These are phyloP conservation scores for Asterophora lycoperdoides DNA, from an alignment of 768 basidiomycete species.

Conservation along the genomic window DNA sequence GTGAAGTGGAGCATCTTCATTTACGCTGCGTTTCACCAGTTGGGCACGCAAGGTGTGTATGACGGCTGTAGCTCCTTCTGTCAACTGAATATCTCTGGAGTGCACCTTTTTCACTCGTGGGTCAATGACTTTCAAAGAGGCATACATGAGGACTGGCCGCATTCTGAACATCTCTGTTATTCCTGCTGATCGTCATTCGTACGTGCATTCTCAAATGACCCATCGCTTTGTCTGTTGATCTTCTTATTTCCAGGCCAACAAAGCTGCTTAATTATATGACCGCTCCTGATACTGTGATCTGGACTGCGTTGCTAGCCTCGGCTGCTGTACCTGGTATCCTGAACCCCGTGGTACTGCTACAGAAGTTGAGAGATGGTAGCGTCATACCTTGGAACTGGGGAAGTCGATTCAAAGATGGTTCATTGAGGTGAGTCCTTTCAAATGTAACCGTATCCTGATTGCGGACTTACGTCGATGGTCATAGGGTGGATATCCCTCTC, in stretches of 20 bases:
- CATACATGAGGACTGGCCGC: slow-evolving; percentile 87
- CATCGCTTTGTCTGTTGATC: slow-evolving; percentile 5
- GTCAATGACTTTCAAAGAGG: slow-evolving; percentile 93
- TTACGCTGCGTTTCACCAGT: slow-evolving; percentile 21
- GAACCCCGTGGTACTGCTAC: slow-evolving; percentile 94
- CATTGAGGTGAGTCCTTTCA: slow-evolving; percentile 53
- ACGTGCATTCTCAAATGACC: slow-evolving; percentile 20
- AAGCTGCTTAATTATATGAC: slow-evolving; percentile 95
- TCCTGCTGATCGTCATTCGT: slow-evolving; percentile 87
- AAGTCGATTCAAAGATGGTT: slow-evolving; percentile 90
- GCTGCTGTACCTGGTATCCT: slow-evolving; percentile 95
- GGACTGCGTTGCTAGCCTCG: slow-evolving; percentile 79
- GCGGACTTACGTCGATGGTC: background rate
- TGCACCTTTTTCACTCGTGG: slow-evolving; percentile 88
- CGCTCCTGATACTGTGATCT: slow-evolving; percentile 87
- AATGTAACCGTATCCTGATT: background rate
- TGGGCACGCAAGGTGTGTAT: slow-evolving; percentile 84
- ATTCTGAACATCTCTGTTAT: slow-evolving; percentile 93
- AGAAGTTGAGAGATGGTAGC: slow-evolving; percentile 76
- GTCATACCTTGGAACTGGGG: slow-evolving; percentile 94
- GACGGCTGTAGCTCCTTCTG: background rate
- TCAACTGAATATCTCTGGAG: slow-evolving; percentile 30
- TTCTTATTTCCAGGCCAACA: slow-evolving; percentile 61
- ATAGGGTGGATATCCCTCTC: slow-evolving; percentile 90
- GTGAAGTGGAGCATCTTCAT: background rate